Evolutionary conservation across 2,329 filamentous ascomycete species (phyloP), one percentile per base, ranked within the genome.

Genomic region (Colletotrichum sansevieriae): DNA sequence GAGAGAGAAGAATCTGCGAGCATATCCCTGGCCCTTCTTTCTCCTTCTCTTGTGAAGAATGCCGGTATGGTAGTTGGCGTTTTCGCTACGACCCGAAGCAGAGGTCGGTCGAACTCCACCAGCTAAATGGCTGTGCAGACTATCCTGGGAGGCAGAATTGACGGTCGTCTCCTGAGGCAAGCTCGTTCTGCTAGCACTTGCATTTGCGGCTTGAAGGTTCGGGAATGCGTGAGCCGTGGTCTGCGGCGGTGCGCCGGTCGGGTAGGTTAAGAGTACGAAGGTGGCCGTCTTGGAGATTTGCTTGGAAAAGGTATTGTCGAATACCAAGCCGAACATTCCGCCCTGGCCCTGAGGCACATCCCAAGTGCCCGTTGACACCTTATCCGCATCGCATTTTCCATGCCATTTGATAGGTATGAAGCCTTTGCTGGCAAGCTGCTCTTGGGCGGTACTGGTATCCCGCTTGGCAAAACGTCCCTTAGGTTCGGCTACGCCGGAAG

Each of bases 271-370:
- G 60, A 99, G 88, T 41, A 98, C 95, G 76, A 99, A 93, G 8
- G 95, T 98, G 20, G 94, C 94, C 35, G 92, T 97, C 82, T 99
- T 99, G 61, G 95, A 96, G 47, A 92, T 91, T 79, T 91, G 93
- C 82, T 98, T 98, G 69, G 95, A 97, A 78, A 99, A 99, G 33
- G 96, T 99, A 77, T 99, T 99, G 87, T 99, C 96, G 76, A 99
- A 97, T 37, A 98, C 94, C 70, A 99, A 84, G 65, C 95, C 96
- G 78, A 97, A 99, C 89, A 97, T 98, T 76, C 96, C 96, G 25
- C 91, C 93, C 71, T 96, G 90, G 39, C 89, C 90, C 8, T 83
- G 75, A 0, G 84, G 83, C 25, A 98, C 93, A 76, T 97, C 92
- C 77, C 94, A 93, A 20, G 91, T 96, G 37, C 95, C 96, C 79